Evolutionary conservation across 2,329 filamentous ascomycete genomes (phyloP).

Genomic region (Exophiala bonariae): DNA sequence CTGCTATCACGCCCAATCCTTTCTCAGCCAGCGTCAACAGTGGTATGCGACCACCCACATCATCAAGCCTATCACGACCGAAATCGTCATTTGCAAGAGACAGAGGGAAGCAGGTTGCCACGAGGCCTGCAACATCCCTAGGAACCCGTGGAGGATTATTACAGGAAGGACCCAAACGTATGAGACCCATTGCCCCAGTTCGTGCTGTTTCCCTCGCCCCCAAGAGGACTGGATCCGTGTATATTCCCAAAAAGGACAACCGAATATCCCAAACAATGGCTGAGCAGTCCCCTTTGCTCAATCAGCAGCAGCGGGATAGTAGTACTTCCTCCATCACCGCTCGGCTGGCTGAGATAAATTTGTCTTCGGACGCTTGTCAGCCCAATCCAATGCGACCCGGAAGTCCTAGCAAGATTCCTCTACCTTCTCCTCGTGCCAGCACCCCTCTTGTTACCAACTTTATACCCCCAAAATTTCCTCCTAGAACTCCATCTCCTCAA

Average conservation of each 20-base stretch:
- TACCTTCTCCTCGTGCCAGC: slow-evolving; percentile 19
- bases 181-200: slow-evolving; percentile 35
- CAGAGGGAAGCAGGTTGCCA: slow-evolving; percentile 44
- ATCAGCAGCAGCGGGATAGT: slow-evolving; percentile 4
- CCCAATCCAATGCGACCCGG: slow-evolving; percentile 14
- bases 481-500: slow-evolving; percentile 31
- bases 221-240: slow-evolving; percentile 14
- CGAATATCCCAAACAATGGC: slow-evolving; percentile 12
- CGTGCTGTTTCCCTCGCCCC: slow-evolving; percentile 19
- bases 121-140: slow-evolving; percentile 44
- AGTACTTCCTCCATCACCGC: slow-evolving; percentile 14
- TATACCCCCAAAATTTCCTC: slow-evolving; percentile 35
- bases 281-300: neutral
- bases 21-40: slow-evolving; percentile 61
- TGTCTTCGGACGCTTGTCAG: slow-evolving; percentile 13
- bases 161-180: slow-evolving; percentile 52
- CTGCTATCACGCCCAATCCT: slow-evolving; percentile 47
- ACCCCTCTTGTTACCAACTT: slow-evolving; percentile 36
- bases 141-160: slow-evolving; percentile 37
- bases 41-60: slow-evolving; percentile 47
- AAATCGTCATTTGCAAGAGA: slow-evolving; percentile 55
- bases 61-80: slow-evolving; percentile 42
- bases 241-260: slow-evolving; percentile 14
- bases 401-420: slow-evolving; percentile 25
- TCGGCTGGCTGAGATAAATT: slow-evolving; percentile 31